Evolutionary conservation across 1,139 yeast genomes (phyloP).

Genomic region (Sugiyamaella novakii): DNA sequence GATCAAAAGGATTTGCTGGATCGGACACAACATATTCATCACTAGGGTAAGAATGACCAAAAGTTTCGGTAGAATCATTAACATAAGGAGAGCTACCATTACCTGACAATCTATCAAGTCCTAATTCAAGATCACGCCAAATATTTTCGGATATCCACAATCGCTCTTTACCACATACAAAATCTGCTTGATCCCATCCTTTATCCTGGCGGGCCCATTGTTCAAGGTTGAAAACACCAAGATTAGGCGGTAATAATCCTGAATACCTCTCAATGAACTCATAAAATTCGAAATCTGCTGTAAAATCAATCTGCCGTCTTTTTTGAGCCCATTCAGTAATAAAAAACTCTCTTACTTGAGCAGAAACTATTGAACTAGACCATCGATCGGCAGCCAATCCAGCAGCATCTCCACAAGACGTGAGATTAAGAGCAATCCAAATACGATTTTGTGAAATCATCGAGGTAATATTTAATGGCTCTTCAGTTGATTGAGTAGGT

Average conservation of each 20-base stretch:
- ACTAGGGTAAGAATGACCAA: constrained; percentile 12
- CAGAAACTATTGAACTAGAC: constrained; percentile 42
- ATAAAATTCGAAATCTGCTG: constrained; percentile 45
- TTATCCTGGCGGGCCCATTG: constrained; percentile 44
- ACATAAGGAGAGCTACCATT: constrained; percentile 21
- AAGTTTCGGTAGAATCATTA: constrained; percentile 22
- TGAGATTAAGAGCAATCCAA: constrained; percentile 42
- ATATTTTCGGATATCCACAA: constrained; percentile 44
- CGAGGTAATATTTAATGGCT: constrained; percentile 30
- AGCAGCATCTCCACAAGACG: constrained; percentile 37
- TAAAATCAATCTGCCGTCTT: constrained; percentile 41
- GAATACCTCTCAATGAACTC: constrained; percentile 44
- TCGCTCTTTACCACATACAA: constrained; percentile 42
- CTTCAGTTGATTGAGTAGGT: constrained; percentile 12
- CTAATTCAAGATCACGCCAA: constrained; percentile 44
- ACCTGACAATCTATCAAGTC: constrained; percentile 31
- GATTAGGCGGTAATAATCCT: constrained; percentile 41
- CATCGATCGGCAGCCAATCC: constrained; percentile 38
- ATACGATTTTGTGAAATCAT: constrained; percentile 38
- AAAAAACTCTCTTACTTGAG: constrained; percentile 42
- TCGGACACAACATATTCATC: constrained; percentile 13
- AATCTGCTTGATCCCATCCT: constrained; percentile 41
- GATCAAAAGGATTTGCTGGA: constrained; percentile 11
- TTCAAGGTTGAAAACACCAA: constrained; percentile 38
- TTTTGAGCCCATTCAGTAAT: constrained; percentile 45